Evolutionary conservation across 306 rosid genomes (phyloP).

Genomic region (Vigna angularis): DNA sequence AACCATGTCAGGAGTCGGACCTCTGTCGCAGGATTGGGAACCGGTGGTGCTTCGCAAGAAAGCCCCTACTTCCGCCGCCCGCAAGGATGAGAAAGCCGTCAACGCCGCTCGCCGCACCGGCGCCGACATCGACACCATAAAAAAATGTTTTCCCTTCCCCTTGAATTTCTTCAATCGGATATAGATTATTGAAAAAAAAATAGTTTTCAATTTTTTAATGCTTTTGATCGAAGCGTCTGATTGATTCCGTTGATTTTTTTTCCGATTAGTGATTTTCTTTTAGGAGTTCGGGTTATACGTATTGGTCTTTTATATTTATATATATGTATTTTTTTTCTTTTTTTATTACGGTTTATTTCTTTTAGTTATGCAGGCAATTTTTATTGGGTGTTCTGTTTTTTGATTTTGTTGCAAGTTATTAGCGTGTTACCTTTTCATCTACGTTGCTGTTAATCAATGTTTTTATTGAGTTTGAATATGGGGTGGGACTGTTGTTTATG

Average conservation of each 20-base stretch:
- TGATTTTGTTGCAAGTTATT: background rate
- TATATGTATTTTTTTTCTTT: no score
- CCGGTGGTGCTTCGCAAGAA: constrained; percentile 88
- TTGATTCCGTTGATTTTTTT: background rate
- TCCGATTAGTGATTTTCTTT: background rate
- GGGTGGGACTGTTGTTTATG: background rate
- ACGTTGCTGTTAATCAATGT: background rate
- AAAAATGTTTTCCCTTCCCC: constrained; percentile 56
- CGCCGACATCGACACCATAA: constrained; percentile 81
- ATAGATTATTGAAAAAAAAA: background rate
- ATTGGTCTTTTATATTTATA: background rate
- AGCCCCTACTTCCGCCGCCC: constrained; percentile 86
- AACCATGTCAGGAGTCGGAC: constrained; percentile 78
- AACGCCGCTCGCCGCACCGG: constrained; percentile 94
- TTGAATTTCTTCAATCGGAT: background rate
- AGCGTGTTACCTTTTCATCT: constrained; percentile 8
- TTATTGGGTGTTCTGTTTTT: background rate
- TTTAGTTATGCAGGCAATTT: background rate
- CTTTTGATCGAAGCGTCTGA: background rate
- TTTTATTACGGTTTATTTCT: background rate
- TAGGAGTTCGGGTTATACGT: background rate
- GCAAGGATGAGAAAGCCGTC: constrained; percentile 92
- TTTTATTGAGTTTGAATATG: background rate
- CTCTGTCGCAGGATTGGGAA: constrained; percentile 87
- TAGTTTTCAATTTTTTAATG: background rate